These are phyloP conservation scores for Cladophialophora bantiana DNA, from an alignment of 2,329 filamentous ascomycete genomes.

Conservation along the genomic window DNA sequence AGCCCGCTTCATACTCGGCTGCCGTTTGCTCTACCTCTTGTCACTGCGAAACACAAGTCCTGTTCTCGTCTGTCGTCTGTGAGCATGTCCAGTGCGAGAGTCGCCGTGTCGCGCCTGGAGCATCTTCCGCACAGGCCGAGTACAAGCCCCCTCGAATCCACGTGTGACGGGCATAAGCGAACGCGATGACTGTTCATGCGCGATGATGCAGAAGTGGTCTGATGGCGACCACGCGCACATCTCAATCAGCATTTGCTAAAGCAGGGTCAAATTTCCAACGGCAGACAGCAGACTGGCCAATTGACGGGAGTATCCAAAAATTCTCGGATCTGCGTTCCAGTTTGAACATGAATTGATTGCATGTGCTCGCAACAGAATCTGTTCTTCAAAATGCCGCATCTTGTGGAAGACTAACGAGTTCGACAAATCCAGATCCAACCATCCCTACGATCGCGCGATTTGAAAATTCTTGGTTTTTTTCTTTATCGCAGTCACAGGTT, in stretches of 20 bases:
- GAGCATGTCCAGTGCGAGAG: background rate
- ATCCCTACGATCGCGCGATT: background rate
- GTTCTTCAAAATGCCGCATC: conserved; percentile 11
- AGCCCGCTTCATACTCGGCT: background rate
- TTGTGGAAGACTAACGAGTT: background rate
- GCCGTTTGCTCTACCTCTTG: background rate
- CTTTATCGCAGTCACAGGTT: background rate
- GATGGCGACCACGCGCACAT: conserved; percentile 7
- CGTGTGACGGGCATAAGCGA: conserved; percentile 11
- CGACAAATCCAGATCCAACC: background rate
- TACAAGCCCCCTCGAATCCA: background rate
- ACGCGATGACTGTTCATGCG: conserved; percentile 7
- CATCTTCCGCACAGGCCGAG: conserved; percentile 4
- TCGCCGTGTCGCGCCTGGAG: background rate
- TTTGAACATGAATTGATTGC: background rate
- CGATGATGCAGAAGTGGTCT: conserved; percentile 31
- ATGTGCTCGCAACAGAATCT: background rate
- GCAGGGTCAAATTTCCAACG: conserved; percentile 12
- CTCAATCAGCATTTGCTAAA: background rate
- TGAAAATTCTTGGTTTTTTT: background rate
- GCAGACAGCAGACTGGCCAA: background rate
- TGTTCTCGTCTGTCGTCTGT: background rate
- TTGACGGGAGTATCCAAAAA: background rate
- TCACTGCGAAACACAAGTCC: background rate
- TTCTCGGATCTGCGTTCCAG: background rate